Base-by-base conservation (phyloP, 768 basidiomycete species). In the Macrocybe gigantea region DNA sequence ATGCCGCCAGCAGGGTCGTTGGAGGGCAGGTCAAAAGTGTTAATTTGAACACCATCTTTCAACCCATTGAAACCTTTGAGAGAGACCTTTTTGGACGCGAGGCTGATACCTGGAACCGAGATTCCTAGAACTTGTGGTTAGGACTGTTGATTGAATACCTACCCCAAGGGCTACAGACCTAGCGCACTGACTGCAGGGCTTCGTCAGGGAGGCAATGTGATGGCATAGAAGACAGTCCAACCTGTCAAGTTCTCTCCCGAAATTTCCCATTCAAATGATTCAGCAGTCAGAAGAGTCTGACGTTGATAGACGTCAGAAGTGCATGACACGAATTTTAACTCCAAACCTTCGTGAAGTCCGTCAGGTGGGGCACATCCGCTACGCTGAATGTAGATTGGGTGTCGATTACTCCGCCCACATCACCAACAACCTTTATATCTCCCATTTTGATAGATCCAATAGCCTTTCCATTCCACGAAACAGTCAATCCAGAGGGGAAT, bases 1-100 rank as follows among this genome's bases (percentile, higher is more conserved):
- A 88, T 81, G 9, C 86, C 85, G 13, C 85, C 86, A 7, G 73
- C 75, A 1, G 84, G 83, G 54, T 88, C 85, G 56, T 88, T 73
- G 8, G 72, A 68, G 0, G 86, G 85, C 22, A 88, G 63, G 63
- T 88, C 83, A 54, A 88, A 88, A 2, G 78, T 74, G 22, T 80
- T 64, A 50, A 88, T 83, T 22, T 61, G 64, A 13, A 88, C 83
- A 9, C 80, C 80, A 37, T 70, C 70, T 49, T 80, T 72, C 34
- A 88, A 64, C 15, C 80, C 79, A 58, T 87, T 82, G 67, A 88
- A 82, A 9, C 85, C 86, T 53, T 82, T 82, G 36, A 88, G 64
- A 5, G 77, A 75, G 7, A 88, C 78, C 6, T 61, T 66, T 66
- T 85, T 84, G 36, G 72, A 64, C 3, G 77, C 57, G 38, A 85